These are phyloP conservation scores for Tulasnella sp. DNA, from an alignment of 768 basidiomycete genomes.

Conservation along the genomic window DNA sequence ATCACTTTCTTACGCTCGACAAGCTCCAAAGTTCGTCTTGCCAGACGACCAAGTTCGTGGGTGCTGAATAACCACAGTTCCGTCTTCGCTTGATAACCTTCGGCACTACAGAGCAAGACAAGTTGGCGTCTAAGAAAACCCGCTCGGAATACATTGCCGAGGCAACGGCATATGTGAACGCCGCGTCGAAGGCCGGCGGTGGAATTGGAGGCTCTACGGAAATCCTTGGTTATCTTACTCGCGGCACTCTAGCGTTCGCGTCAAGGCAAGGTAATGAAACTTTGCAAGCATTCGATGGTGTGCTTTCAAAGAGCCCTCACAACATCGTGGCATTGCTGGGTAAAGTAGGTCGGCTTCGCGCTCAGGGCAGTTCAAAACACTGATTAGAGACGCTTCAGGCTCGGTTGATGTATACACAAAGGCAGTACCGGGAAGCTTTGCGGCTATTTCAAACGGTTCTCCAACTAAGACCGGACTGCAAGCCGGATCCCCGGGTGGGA, in stretches of 20 bases:
- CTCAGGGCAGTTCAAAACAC: not conserved
- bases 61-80: not conserved
- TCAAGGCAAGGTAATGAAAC: constrained; percentile 79
- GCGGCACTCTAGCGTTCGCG: constrained; percentile 76
- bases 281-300: constrained; percentile 70
- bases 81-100: not conserved
- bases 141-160: constrained; percentile 68
- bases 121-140: constrained; percentile 34
- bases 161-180: constrained; percentile 65
- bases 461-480: constrained; percentile 66
- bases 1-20: constrained; percentile 70
- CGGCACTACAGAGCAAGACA: constrained; percentile 33
- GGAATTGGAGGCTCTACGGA: constrained; percentile 48
- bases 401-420: constrained; percentile 74
- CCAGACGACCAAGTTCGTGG: constrained; percentile 37
- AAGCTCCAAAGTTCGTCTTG: constrained; percentile 77
- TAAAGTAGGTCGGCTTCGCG: constrained; percentile 49
- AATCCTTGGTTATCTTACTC: constrained; percentile 55
- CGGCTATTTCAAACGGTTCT: constrained; percentile 83
- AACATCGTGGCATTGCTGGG: constrained; percentile 86
- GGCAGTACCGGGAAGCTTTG: constrained; percentile 73
- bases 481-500: constrained; percentile 91
- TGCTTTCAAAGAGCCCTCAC: constrained; percentile 71
- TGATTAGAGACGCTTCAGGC: constrained; percentile 47
- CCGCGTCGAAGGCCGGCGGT: constrained; percentile 55